Evolutionary conservation across 2,329 filamentous ascomycete species (phyloP), one percentile per base, ranked within the genome.

Genomic region (Ustulina deusta): DNA sequence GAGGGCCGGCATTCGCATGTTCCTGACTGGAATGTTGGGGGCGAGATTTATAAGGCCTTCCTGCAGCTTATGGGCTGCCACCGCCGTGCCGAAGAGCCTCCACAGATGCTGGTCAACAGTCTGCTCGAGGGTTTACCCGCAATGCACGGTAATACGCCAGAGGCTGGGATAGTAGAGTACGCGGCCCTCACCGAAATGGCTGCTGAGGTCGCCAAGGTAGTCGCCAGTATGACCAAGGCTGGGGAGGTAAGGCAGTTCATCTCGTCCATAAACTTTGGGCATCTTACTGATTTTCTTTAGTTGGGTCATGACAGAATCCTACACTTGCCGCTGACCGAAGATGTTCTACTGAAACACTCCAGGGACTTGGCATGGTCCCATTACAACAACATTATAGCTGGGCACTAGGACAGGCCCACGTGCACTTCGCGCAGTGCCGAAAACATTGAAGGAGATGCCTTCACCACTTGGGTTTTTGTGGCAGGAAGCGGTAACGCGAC

Each of bases 1-100:
- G 81, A 89, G 59, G 85, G 84, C 1, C 88, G 86, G 32, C 85
- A 88, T 36, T 81, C 85, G 42, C 81, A 83, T 22, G 89, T 97
- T 36, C 80, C 86, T 11, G 90, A 91, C 61, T 97, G 96, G 96
- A 83, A 89, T 10, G 81, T 88, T 20, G 94, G 94, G 32, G 95
- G 93, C 4, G 89, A 91, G 72, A 88, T 98, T 27, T 98, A 97
- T 78, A 81, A 83, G 70, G 81, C 87, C 55, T 90, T 90, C 79
- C 79, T 91, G 49, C 78, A 82, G 52, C 77, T 90, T 22, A 74
- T 89, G 68, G 81, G 79, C 71, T 74, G 71, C 58, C 80, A 79
- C 69, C 78, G 78, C 49, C 78, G 77, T 34, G 73, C 70, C 36
- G 81, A 84, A 69, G 73, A 69, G 17, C 78, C 81, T 1, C 77